phyloP scores from a whole-genome alignment of 1,284 basidiomycete genomes.

The Agroathelia rolfsii region DNA sequence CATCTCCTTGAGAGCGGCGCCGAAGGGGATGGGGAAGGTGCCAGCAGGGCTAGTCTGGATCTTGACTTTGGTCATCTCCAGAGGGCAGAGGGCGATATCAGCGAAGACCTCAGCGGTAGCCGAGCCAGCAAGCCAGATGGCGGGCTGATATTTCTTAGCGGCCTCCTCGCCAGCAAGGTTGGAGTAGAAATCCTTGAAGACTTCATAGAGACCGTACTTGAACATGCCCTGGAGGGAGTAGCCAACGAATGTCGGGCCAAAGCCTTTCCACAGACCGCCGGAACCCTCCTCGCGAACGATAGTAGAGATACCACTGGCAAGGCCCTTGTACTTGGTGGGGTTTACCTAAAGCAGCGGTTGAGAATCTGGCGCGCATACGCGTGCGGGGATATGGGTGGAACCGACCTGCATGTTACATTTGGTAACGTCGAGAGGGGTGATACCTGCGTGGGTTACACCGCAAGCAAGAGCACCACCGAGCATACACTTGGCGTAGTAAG shows the following conservation, averaged over 20 bases:
- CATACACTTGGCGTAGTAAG: constrained; percentile 74
- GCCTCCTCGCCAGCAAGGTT: constrained; percentile 80
- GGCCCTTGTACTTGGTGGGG: constrained; percentile 68
- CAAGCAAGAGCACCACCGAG: constrained; percentile 90
- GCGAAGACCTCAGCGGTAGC: constrained; percentile 94
- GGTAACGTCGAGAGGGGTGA: constrained; percentile 89
- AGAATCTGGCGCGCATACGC: constrained; percentile 4
- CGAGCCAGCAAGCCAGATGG: constrained; percentile 91
- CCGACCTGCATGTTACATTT: constrained; percentile 97
- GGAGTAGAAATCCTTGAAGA: constrained; percentile 90
- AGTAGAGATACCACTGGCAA: constrained; percentile 61
- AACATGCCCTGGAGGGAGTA: constrained; percentile 95
- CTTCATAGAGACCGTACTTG: constrained; percentile 94
- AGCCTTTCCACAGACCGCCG: constrained; percentile 86
- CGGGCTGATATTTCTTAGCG: constrained; percentile 82
- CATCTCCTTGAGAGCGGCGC: constrained; percentile 63
- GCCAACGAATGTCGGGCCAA: constrained; percentile 86
- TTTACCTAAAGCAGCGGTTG: constrained; percentile 45
- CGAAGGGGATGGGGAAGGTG: constrained; percentile 66
- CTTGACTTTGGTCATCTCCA: constrained; percentile 82
- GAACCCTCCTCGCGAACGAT: constrained; percentile 79
- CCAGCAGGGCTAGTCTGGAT: constrained; percentile 68
- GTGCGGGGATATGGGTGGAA: constrained; percentile 20
- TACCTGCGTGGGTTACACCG: constrained; percentile 88
- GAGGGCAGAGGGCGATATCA: constrained; percentile 76